These are phyloP conservation scores for Cercophora sp. DNA, from an alignment of 495 filamentous ascomycete genomes.

Conservation along the genomic window DNA sequence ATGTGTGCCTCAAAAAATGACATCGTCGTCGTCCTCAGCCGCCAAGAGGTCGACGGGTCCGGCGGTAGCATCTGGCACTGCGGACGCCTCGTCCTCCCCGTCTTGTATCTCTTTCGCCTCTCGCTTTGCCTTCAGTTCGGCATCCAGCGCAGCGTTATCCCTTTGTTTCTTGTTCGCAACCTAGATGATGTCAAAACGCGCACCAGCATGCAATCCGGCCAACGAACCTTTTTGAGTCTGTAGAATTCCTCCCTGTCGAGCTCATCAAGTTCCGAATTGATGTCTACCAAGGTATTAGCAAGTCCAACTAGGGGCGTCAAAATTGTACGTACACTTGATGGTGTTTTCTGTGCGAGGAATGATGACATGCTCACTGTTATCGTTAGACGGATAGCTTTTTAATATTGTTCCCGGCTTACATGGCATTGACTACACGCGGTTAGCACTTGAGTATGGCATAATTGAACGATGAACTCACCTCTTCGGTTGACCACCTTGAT, in stretches of 20 bases:
- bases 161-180: constrained; percentile 93
- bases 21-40: constrained; percentile 84
- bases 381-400: neutral
- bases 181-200: constrained; percentile 7
- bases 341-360: constrained; percentile 98
- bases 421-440: constrained; percentile 74
- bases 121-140: constrained; percentile 62
- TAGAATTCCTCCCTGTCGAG: constrained; percentile 98
- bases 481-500: constrained; percentile 98
- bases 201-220: neutral
- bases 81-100: constrained; percentile 31
- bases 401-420: constrained; percentile 52
- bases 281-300: constrained; percentile 52
- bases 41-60: constrained; percentile 66
- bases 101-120: constrained; percentile 36
- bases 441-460: constrained; percentile 24
- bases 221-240: constrained; percentile 77
- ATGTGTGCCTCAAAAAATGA: constrained; percentile 75
- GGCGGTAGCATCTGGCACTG: constrained; percentile 43
- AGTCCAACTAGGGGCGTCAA: neutral
- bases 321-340: constrained; percentile 71
- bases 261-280: constrained; percentile 98
- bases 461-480: constrained; percentile 48
- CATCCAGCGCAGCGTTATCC: constrained; percentile 69
- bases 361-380: constrained; percentile 77